Base-by-base conservation (phyloP, 2,329 filamentous ascomycete genomes). In the Chrysoporthe deuterocubensis region DNA sequence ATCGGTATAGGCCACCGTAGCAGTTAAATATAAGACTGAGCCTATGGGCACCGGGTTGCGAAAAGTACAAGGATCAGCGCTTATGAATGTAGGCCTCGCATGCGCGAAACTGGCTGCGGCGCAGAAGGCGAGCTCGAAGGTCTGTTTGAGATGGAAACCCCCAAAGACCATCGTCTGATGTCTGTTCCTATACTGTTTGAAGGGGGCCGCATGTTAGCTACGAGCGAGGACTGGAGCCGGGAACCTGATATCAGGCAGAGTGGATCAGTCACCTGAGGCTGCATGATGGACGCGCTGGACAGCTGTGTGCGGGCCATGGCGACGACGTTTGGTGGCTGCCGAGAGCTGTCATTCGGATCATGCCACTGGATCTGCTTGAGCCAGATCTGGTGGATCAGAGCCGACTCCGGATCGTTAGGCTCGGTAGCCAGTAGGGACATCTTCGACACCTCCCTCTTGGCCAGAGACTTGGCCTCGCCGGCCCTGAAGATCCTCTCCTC, bases 101-200 rank as follows among this genome's bases (percentile, higher is more conserved):
- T 92, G 90, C 0, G 90, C 87, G 74, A 92, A 92, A 9, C 87
- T 87, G 1, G 90, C 89, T 0, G 89, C 90, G 74, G 89, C 91
- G 76, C 90, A 92, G 78, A 93, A 93, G 1, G 91, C 90, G 7
- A 93, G 83, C 78, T 93, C 91, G 73, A 92, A 93, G 0, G 90
- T 91, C 74, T 91, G 88, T 75, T 92, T 91, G 13, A 93, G 82
- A 13, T 93, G 84, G 75, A 90, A 92, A 16, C 91, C 91, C 63
- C 91, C 91, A 73, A 93, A 93, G 65, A 93, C 92, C 90, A 92
- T 92, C 76, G 91, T 91, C 73, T 91, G 89, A 77, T 92, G 90
- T 1, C 79, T 76, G 71, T 69, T 69, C n/a, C 68, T 56, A 50
- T 69, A 67, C 62, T 69, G 14, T 8, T 21, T 42, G n/a, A 3